Percentiles rank a stretch among this genome's conserved stretches.
Conservation (phyloP, 163 green algal species). For the Coccomyxa subellipsoidea region DNA sequence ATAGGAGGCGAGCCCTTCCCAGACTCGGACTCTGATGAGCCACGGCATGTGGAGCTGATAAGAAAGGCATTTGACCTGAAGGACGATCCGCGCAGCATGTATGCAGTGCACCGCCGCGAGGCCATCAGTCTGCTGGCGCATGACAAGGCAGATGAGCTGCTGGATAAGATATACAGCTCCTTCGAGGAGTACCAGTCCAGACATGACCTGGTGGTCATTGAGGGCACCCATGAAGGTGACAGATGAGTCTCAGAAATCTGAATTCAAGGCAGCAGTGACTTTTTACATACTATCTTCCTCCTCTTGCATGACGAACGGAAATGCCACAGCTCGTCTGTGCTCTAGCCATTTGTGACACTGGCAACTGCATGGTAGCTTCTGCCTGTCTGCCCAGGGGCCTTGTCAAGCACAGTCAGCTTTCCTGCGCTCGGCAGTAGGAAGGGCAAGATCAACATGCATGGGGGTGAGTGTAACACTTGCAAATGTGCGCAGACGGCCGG, state of each 20-base stretch:
- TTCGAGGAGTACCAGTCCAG: conserved; percentile 32
- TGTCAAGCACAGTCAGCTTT: too few species aligned
- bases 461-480: too few species aligned
- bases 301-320: too few species aligned
- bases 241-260: too few species aligned
- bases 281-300: too few species aligned
- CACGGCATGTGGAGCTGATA: conserved; percentile 59
- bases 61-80: conserved; percentile 18
- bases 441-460: too few species aligned
- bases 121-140: conserved; percentile 44
- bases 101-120: conserved; percentile 44
- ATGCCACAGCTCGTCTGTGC: background rate
- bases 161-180: conserved; percentile 51
- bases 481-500: conserved; percentile 7
- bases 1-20: conserved; percentile 44
- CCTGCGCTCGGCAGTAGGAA: too few species aligned
- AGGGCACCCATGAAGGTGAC: conserved; percentile 39
- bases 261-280: too few species aligned
- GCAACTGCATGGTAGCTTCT: too few species aligned
- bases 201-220: conserved; percentile 58
- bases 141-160: conserved; percentile 51
- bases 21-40: conserved; percentile 28
- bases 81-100: conserved; percentile 35
- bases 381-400: too few species aligned
- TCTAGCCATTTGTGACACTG: too few species aligned